Base-by-base conservation (phyloP, 2,329 filamentous ascomycete species). In the Trichoderma polysporum region DNA sequence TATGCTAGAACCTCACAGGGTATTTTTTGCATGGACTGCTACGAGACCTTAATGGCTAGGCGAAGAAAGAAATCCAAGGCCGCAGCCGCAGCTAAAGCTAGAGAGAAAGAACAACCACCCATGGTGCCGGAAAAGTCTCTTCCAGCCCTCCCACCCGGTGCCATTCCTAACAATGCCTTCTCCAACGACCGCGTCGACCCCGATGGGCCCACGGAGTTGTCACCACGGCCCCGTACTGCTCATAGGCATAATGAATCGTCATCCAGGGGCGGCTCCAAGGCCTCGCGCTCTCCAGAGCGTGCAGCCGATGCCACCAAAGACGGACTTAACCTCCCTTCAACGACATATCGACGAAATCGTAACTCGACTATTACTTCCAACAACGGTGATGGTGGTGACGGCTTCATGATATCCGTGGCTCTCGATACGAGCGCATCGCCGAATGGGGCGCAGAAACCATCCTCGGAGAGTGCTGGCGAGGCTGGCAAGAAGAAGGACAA, bases 21-120 rank as follows among this genome's bases (percentile, higher is more conserved):
- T 68, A 99, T 99, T 73, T 98, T 99, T 77, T 99, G 95, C 82
- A 99, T 99, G 95, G 93, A 90, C 75, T 99, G 95, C 77, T 95
- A 99, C 76, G 95, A 99, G 79, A 95, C 93, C 31, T 81, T 99
- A 62, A 98, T 98, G 93, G 93, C 94, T 58, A 86, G 94, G 70
- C 87, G 94, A 70, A 87, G 93, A 74, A 97, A 98, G 81, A 93
- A 92, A 78, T 90, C 90, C 45, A 93, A 92, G 78, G 86, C 89
- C 61, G 84, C 86, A 49, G 84, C 85, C 0, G 75, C 77, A 19
- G 84, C 86, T 57, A 89, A 89, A 73, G 79, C 84, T 59, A 83
- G 86, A 73, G 87, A 89, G 71, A 89, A 90, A 76, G 88, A 90
- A 17, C 78, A 80, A 53, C 88, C 84, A 60, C 86, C 89, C 22